phyloP scores from a whole-genome alignment of 129 eudicot genomes.

The Escallonia rubra region DNA sequence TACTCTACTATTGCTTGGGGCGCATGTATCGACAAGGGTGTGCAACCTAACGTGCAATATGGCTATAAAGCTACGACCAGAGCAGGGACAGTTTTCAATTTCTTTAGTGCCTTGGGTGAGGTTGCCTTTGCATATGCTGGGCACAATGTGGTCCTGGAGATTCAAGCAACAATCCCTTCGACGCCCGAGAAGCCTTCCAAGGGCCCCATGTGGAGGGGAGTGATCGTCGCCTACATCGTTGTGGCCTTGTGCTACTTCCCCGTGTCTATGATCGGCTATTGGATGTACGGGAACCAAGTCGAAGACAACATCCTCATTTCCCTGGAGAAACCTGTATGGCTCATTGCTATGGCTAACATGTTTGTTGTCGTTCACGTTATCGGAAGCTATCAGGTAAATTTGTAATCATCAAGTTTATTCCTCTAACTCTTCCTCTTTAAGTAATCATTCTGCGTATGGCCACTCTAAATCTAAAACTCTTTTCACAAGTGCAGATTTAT shows the following conservation, averaged over 20 bases:
- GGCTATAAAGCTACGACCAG: slow-evolving; percentile 17
- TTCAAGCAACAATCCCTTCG: slow-evolving; percentile 63
- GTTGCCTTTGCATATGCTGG: slow-evolving; percentile 65
- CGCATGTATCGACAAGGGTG: slow-evolving; percentile 40
- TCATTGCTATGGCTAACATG: slow-evolving; percentile 51
- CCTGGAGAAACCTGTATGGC: slow-evolving; percentile 40
- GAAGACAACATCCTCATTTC: slow-evolving; percentile 31
- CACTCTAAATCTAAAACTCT: neutral
- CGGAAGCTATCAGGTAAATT: slow-evolving; percentile 51
- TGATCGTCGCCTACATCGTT: slow-evolving; percentile 44
- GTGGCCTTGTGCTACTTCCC: slow-evolving; percentile 59
- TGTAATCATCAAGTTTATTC: neutral
- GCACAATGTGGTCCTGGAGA: slow-evolving; percentile 57
- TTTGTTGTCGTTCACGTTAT: slow-evolving; percentile 53
- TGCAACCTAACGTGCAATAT: slow-evolving; percentile 31
- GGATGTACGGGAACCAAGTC: slow-evolving; percentile 35
- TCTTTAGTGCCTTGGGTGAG: slow-evolving; percentile 51
- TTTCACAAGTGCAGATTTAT: slow-evolving; percentile 36
- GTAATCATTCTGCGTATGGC: too few relatives aligned
- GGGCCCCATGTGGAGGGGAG: slow-evolving; percentile 63
- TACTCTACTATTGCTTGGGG: slow-evolving; percentile 59
- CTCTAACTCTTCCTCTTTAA: neutral
- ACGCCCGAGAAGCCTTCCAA: slow-evolving; percentile 60
- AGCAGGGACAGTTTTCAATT: slow-evolving; percentile 35
- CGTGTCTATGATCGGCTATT: slow-evolving; percentile 47